Conservation (phyloP, 2,329 filamentous ascomycete species). For the Colletotrichum caudatum region DNA sequence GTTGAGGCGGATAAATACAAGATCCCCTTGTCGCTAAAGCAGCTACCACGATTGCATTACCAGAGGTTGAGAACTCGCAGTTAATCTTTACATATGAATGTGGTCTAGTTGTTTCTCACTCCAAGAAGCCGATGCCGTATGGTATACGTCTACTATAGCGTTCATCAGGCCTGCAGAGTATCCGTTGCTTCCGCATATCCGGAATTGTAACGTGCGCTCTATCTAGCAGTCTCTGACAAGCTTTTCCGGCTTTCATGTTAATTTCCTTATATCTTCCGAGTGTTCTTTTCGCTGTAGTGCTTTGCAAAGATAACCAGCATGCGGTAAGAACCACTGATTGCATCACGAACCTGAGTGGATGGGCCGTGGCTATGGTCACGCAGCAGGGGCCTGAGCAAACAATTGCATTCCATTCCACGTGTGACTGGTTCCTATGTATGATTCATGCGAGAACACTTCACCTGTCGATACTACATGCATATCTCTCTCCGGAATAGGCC, state of each 20-base stretch:
- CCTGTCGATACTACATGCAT: not conserved
- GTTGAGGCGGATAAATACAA: too few relatives aligned
- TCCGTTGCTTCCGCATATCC: not conserved
- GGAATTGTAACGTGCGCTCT: not conserved
- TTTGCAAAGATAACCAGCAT: not conserved
- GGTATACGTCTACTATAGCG: not conserved
- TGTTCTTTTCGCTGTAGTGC: not conserved
- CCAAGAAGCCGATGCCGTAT: not conserved
- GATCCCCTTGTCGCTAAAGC: not conserved
- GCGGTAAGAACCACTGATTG: not conserved
- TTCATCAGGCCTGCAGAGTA: not conserved
- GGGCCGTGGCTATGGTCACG: not conserved
- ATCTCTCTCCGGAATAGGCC: not conserved
- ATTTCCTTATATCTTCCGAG: not conserved
- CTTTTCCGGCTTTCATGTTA: not conserved
- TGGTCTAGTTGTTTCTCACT: not conserved
- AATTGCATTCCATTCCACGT: not conserved
- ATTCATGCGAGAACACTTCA: not conserved
- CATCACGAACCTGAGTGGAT: not conserved
- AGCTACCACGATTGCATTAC: not conserved
- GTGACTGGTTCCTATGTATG: not conserved
- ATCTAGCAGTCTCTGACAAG: not conserved
- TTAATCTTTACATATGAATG: not conserved
- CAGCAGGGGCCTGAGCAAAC: not conserved
- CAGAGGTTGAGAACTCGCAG: not conserved